These are phyloP conservation scores for Hypoxylon sp. DNA, from an alignment of 2,329 filamentous ascomycete species.

Conservation along the genomic window DNA sequence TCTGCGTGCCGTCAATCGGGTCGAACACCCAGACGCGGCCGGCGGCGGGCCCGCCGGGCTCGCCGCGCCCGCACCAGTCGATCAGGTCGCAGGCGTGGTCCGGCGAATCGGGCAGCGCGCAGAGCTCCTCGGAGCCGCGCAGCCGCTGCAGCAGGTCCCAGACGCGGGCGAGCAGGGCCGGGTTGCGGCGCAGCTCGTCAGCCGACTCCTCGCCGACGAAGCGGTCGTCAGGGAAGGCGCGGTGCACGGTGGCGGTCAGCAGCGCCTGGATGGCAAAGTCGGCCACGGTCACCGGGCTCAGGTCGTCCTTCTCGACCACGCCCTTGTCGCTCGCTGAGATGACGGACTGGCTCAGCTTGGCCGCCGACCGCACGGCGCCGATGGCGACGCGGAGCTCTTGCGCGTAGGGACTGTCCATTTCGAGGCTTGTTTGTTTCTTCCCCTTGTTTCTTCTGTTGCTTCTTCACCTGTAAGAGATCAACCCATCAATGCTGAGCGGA, in stretches of 20 bases:
- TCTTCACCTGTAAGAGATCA: too few relatives aligned
- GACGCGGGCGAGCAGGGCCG: constrained; percentile 54
- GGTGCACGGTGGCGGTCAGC: constrained; percentile 58
- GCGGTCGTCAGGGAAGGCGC: constrained; percentile 58
- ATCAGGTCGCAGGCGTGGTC: constrained; percentile 62
- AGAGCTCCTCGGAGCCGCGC: constrained; percentile 42
- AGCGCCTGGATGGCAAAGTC: constrained; percentile 68
- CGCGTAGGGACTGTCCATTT: constrained; percentile 44
- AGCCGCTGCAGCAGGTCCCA: constrained; percentile 53
- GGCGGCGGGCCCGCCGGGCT: constrained; percentile 42
- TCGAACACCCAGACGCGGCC: constrained; percentile 66
- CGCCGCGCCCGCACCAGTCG: constrained; percentile 57
- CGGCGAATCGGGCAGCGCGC: constrained; percentile 47
- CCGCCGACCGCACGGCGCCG: constrained; percentile 49
- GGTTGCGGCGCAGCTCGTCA: constrained; percentile 54
- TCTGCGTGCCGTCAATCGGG: constrained; percentile 67
- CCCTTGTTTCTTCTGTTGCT: too few relatives aligned
- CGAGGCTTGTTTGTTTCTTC: background rate
- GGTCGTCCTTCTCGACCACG: constrained; percentile 60
- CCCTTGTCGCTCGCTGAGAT: constrained; percentile 58
- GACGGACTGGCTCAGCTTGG: constrained; percentile 59
- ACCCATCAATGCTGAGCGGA: too few relatives aligned
- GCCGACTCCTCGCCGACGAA: constrained; percentile 66
- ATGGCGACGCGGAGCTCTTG: constrained; percentile 43
- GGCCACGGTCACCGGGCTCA: constrained; percentile 65